Evolutionary conservation across 106 monocot genomes (phyloP), one percentile per base, ranked within the genome.

Genomic region (Apostasia ramifera): DNA sequence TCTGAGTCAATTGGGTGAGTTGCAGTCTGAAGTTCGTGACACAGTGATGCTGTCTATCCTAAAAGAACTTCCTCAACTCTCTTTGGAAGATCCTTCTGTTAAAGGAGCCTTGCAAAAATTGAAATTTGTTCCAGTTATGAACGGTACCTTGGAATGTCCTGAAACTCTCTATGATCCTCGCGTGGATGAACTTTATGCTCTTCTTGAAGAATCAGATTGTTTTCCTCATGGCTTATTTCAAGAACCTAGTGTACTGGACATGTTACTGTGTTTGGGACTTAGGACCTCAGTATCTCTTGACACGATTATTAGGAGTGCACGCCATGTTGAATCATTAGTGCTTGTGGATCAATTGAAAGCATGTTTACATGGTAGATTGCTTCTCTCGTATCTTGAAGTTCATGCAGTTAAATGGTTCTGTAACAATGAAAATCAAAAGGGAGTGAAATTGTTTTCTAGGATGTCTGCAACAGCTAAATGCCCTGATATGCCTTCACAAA

Each of bases 371-470:
- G 90, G 92, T 44, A 93, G 85, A 66, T 83, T 81, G 42, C 90
- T 98, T 78, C 86, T 98, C 79, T 84, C 90, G 46, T 98, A 93
- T 50, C 87, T 98, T 57, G 98, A 98, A 78, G 85, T 93, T 62
- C 82, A 98, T 78, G 82, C 98, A 48, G 10, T 37, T 54, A 98
- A 93, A 72, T 98, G 92, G 93, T 53, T 75, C 40, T 71, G 44
- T 38, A 77, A 70, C 57, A 61, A 77, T 63, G 77, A 78, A 58
- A 49, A 73, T 63, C 53, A 46, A 44, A 85, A 46, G 72, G 81
- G 74, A 67, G 68, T 81, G 39, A 80, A 75, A 53, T 61, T 92
- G 79, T 72, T 83, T 40, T 73, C 83, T 39, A 87, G 69, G 77
- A 79, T 77, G 75, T 40, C 69, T 52, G 73, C 68, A 8, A 67